Percentiles rank a stretch among this genome's conserved stretches.
Evolutionary conservation across 2,329 filamentous ascomycete species (phyloP).

Genomic region (Diaporthe sp.): DNA sequence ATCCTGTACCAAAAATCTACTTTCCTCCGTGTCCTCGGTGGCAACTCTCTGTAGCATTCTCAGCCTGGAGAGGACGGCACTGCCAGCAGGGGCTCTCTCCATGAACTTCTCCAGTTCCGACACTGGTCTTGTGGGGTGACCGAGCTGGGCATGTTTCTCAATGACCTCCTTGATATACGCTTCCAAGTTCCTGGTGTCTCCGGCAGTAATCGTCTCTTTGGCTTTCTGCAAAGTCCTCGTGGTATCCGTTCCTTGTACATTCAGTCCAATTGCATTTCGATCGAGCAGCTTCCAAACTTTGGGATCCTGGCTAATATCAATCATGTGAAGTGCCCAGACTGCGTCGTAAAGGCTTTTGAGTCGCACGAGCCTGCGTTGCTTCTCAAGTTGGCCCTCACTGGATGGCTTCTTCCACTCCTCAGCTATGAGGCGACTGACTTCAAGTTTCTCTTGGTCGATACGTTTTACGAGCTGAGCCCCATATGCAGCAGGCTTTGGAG

Average conservation of each 20-base stretch:
- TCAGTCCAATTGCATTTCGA: not conserved
- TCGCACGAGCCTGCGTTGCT: not conserved
- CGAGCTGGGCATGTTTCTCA: not conserved
- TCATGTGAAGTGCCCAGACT: slow-evolving; percentile 8
- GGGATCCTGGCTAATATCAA: not conserved
- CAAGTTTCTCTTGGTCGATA: not conserved
- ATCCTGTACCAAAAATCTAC: not conserved
- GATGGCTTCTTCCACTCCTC: not conserved
- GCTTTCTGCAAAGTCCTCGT: not conserved
- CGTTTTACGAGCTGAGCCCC: not conserved
- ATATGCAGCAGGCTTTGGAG: not conserved
- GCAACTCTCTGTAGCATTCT: not conserved
- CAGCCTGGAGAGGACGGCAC: not conserved
- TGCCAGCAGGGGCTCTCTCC: not conserved
- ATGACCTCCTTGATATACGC: not conserved
- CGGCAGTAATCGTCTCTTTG: not conserved
- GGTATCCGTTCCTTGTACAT: no score
- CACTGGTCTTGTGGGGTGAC: not conserved
- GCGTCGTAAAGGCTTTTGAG: not conserved
- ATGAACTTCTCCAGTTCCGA: slow-evolving; percentile 1
- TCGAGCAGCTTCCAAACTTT: not conserved
- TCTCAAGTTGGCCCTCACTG: not conserved
- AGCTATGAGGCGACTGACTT: not conserved
- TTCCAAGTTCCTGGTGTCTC: not conserved
- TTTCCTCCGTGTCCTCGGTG: not conserved